Evolutionary conservation across 768 basidiomycete genomes (phyloP).

Genomic region (Polyporus arcularius): DNA sequence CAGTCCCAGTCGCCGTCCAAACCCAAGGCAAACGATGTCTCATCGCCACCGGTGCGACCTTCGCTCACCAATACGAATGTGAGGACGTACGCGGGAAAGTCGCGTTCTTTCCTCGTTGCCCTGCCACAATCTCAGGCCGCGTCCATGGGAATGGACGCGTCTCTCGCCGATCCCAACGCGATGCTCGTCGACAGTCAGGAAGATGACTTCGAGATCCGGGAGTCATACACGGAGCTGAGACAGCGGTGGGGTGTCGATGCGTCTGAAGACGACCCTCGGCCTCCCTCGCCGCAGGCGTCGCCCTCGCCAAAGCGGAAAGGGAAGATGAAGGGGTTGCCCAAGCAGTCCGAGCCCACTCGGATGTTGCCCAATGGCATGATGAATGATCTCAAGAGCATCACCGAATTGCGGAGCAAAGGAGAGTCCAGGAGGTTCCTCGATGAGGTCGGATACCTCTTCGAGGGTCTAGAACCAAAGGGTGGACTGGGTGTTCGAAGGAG

Average conservation of each 20-base stretch:
- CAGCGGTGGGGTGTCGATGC: slow-evolving; percentile 81
- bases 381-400: slow-evolving; percentile 78
- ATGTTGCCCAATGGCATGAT: slow-evolving; percentile 58
- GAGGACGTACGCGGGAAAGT: slow-evolving; percentile 73
- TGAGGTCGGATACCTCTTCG: slow-evolving; percentile 83
- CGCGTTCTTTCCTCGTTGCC: slow-evolving; percentile 77
- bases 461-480: slow-evolving; percentile 63
- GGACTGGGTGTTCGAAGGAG: slow-evolving; percentile 61
- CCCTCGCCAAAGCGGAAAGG: slow-evolving; percentile 39
- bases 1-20: slow-evolving; percentile 19
- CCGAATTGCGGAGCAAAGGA: slow-evolving; percentile 78
- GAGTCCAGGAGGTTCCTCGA: slow-evolving; percentile 80
- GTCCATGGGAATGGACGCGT: slow-evolving; percentile 22
- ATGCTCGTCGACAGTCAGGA: slow-evolving; percentile 33
- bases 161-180: slow-evolving; percentile 2
- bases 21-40: slow-evolving; percentile 19
- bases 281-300: slow-evolving; percentile 26
- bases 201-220: slow-evolving; percentile 51
- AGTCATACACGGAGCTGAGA: slow-evolving; percentile 75
- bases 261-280: slow-evolving; percentile 64
- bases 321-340: slow-evolving; percentile 36
- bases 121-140: slow-evolving; percentile 42
- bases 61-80: slow-evolving; percentile 37
- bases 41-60: slow-evolving; percentile 28
- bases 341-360: slow-evolving; percentile 18